Percentiles rank a stretch among this genome's conserved stretches.
Evolutionary conservation across 2,329 filamentous ascomycete genomes (phyloP).

Genomic region (Talaromyces islandicus): DNA sequence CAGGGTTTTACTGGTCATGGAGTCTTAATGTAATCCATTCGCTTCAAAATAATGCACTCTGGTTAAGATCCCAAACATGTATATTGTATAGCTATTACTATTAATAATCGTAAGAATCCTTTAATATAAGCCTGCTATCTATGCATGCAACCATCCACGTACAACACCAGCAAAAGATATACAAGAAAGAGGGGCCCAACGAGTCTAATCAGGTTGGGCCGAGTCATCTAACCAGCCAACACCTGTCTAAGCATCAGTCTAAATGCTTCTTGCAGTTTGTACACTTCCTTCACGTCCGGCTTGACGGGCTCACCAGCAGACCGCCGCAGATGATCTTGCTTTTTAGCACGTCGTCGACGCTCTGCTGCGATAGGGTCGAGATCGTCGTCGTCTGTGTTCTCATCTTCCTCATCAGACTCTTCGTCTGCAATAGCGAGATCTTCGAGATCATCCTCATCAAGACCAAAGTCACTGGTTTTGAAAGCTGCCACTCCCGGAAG

Average conservation of each 20-base stretch:
- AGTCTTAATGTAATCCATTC: background rate
- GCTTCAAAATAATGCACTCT: background rate
- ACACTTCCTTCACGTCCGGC: conserved; percentile 69
- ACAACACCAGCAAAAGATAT: background rate
- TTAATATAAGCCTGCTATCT: background rate
- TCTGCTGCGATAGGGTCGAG: conserved; percentile 85
- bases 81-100: background rate
- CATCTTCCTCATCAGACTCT: conserved; percentile 57
- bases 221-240: conserved; percentile 64
- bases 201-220: conserved; percentile 37
- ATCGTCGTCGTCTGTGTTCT: conserved; percentile 69
- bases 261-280: conserved; percentile 75
- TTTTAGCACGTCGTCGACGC: conserved; percentile 67
- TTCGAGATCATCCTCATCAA: conserved; percentile 74
- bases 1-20: background rate
- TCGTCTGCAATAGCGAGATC: conserved; percentile 78
- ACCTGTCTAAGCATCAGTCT: conserved; percentile 75
- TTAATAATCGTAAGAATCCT: background rate
- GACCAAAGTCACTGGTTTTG: conserved; percentile 78
- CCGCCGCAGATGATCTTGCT: conserved; percentile 72
- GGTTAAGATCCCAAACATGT: background rate
- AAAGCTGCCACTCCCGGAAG: conserved; percentile 56
- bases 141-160: background rate
- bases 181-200: conserved; percentile 18
- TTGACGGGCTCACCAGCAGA: conserved; percentile 80